Evolutionary conservation across 768 basidiomycete species (phyloP).

Genomic region (Termitomyces eurrhizus): DNA sequence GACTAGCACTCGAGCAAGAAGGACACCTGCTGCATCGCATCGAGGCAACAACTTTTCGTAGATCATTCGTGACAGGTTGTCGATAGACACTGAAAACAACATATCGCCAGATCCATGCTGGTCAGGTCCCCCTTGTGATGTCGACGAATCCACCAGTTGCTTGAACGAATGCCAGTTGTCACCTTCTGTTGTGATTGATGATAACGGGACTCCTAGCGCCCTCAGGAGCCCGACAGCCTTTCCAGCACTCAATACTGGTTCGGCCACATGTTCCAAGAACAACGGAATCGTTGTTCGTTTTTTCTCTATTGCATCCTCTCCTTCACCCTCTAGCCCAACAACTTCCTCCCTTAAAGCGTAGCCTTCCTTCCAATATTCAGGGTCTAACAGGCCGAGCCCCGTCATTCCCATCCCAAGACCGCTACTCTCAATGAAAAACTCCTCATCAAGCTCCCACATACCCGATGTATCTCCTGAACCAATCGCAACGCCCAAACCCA

Average conservation of each 20-base stretch:
- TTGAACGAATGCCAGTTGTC: constrained; percentile 41
- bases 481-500: constrained; percentile 45
- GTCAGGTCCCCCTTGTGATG: constrained; percentile 11
- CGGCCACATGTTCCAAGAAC: constrained; percentile 60
- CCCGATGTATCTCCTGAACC: constrained; percentile 23
- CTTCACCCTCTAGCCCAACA: constrained; percentile 21
- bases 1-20: constrained; percentile 53
- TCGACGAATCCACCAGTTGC: constrained; percentile 27
- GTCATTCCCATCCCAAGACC: constrained; percentile 49
- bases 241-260: constrained; percentile 59
- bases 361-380: constrained; percentile 78
- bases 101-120: constrained; percentile 12
- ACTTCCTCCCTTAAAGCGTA: constrained; percentile 51
- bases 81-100: constrained; percentile 52
- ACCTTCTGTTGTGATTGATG: constrained; percentile 17
- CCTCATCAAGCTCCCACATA: constrained; percentile 52
- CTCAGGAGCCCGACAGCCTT: constrained; percentile 76
- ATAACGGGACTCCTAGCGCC: constrained; percentile 41
- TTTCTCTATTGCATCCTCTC: constrained; percentile 8
- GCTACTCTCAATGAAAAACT: constrained; percentile 79
- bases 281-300: constrained; percentile 42
- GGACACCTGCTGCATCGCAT: constrained; percentile 47
- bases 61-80: constrained; percentile 58
- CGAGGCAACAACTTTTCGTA: constrained; percentile 58
- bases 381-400: constrained; percentile 52